phyloP scores from a whole-genome alignment of 2,329 filamentous ascomycete species.

The Plenodomus tracheiphilus region DNA sequence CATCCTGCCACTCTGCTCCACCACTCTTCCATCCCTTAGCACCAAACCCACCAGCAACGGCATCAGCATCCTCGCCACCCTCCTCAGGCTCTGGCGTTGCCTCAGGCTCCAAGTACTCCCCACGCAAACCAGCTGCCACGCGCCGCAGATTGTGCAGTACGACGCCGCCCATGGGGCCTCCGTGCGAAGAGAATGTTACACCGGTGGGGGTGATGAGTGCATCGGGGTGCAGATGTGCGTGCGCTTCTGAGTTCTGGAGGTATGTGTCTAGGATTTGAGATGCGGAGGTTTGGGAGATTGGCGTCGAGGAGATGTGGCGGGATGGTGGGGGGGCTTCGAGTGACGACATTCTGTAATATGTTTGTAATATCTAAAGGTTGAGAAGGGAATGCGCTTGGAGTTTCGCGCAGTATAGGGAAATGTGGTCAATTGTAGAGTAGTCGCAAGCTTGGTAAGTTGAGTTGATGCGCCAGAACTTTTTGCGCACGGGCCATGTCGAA shows the following conservation, averaged over 20 bases:
- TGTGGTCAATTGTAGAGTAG: too few species aligned
- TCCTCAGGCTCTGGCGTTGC: conserved; percentile 47
- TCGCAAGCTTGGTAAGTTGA: too few species aligned
- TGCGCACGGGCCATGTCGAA: conserved; percentile 30
- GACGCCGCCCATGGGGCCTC: conserved; percentile 52
- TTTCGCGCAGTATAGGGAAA: too few species aligned
- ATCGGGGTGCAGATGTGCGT: conserved; percentile 55
- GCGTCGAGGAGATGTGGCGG: conserved; percentile 33
- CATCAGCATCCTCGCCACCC: conserved; percentile 27
- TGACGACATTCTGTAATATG: conserved; percentile 33
- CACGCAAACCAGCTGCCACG: conserved; percentile 56
- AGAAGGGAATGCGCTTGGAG: too few species aligned
- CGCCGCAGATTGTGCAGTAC: conserved; percentile 57
- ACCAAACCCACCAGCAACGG: neutral
- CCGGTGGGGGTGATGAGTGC: conserved; percentile 49
- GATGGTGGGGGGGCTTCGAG: conserved; percentile 44
- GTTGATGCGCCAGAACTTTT: conserved; percentile 24
- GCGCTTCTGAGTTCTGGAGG: conserved; percentile 44
- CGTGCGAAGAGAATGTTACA: conserved; percentile 47
- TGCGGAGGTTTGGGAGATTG: conserved; percentile 41
- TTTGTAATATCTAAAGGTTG: conserved; percentile 4
- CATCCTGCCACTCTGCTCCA: conserved; percentile 45
- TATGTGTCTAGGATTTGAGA: conserved; percentile 45
- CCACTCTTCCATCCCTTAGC: conserved; percentile 8
- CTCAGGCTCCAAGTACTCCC: conserved; percentile 54